Evolutionary conservation across 2,329 filamentous ascomycete species (phyloP), one percentile per base, ranked within the genome.

Genomic region (Calycina marina): DNA sequence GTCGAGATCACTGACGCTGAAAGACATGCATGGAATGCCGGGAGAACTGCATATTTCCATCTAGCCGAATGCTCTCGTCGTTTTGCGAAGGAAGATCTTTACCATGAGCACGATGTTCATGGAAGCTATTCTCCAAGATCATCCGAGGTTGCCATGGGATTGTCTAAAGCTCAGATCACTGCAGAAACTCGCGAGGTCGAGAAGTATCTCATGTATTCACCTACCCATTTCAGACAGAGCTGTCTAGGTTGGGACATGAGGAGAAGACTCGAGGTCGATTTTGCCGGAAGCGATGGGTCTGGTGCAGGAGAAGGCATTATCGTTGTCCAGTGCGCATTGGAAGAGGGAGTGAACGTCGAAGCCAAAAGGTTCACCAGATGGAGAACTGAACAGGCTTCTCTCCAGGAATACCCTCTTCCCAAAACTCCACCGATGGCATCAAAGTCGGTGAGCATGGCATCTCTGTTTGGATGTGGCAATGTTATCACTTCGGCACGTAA

Each of bases 221-320:
- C 88, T 4, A 69, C 72, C 25, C 72, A 92, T 44, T 93, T 93
- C 52, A 73, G 77, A 14, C 77, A 75, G 46, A 62, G 72, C 1
- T 96, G 81, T 48, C 61, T 79, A 36, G 79, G 80, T 2, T 96
- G 90, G 88, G 82, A 96, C 48, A 96, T 96, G 86, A 74, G 74
- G 32, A 72, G 85, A 38, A 74, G 63, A 40, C 60, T 96, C 3
- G 78, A 90, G 46, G 83, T 93, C 2, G 90, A 98, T 50, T 96
- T 94, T 56, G 79, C 79, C 25, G 74, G 72, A 13, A 82, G 86
- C 42, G 80, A 90, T 55, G 70, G 72, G n/a, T 62, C 71, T 34
- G 71, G 75, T 30, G 77, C 75, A 15, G 85, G 85, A 13, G 88
- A 94, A 54, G 67, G 65, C 11, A 60, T 93, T 24, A 63, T 92